A percentile compares a stretch with the other conserved stretches of the same genome.
Evolutionary conservation across 805 yeast species (phyloP).

Genomic region (Schwanniomyces pseudopolymorphus): DNA sequence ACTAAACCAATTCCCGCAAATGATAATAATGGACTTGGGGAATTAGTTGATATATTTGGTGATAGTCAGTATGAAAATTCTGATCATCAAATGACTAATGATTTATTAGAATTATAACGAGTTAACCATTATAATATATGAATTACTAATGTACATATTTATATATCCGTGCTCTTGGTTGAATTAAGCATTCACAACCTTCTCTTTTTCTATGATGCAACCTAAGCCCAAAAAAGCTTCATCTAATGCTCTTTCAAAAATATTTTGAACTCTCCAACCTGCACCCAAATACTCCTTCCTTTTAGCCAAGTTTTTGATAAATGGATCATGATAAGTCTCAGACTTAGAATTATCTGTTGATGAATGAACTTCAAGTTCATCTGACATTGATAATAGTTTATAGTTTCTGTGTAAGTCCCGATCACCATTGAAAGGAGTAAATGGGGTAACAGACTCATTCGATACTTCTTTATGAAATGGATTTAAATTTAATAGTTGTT

Average conservation of each 20-base stretch:
- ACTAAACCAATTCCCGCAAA: background rate
- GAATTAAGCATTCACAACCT: constrained; percentile 8
- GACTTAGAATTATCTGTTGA: constrained; percentile 18
- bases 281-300: constrained; percentile 76
- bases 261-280: constrained; percentile 73
- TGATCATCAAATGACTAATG: background rate
- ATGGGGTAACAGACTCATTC: constrained; percentile 49
- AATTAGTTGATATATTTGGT: constrained; percentile 1
- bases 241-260: constrained; percentile 73
- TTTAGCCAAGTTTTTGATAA: constrained; percentile 48
- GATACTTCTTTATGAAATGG: constrained; percentile 21
- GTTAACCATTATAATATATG: background rate
- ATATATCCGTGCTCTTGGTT: background rate
- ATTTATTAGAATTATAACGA: constrained; percentile 6
- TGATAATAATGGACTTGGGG: background rate
- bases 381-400: constrained; percentile 34
- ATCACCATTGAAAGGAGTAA: constrained; percentile 95
- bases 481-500: constrained; percentile 31
- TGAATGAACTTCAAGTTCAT: constrained; percentile 20
- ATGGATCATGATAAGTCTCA: constrained; percentile 44
- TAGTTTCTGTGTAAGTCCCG: constrained; percentile 57
- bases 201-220: constrained; percentile 62
- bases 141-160: background rate
- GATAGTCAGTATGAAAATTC: background rate
- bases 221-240: constrained; percentile 91